Evolutionary conservation across 768 basidiomycete genomes (phyloP), one percentile per base, ranked within the genome.

Genomic region (Suillus clintonianus): DNA sequence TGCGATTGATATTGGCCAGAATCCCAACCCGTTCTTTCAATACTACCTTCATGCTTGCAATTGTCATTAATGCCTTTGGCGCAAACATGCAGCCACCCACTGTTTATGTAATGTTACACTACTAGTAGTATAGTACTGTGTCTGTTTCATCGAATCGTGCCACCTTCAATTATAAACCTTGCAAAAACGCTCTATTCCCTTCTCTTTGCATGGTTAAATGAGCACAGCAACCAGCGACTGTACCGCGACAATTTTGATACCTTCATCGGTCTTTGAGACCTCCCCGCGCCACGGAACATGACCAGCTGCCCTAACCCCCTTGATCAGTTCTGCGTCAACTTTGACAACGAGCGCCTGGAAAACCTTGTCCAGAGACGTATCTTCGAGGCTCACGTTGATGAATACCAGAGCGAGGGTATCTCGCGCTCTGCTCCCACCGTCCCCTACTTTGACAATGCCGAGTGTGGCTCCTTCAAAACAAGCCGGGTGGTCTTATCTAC

Each of bases 281-380:
- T 99, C 13, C 95, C 97, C 2, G 95, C 97, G 6, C 86, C 91
- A 5, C 95, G 97, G 76, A 96, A 97, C 77, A 85, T 94, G 78
- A 88, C 90, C 4, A 90, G 89, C 63, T 85, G 94, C 2, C 82
- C 91, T 61, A 98, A 99, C 77, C 95, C 95, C 7, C 86, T 99
- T 55, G 95, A 99, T 73, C 95, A 98, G 66, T 95, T 99, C 75
- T 93, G 92, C 76, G 84, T 98, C 81, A 99, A 99, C 78, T 96
- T 94, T 69, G 95, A 95, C 63, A 95, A 95, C 70, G 97, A 99
- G 74, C 88, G 93, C 1, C 75, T 98, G 19, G 94, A 96, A 59
- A 82, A 87, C 67, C 97, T 91, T 81, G 82, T 90, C 11, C 89
- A 95, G 73, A 88, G 87, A 60, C 82, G 84, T 11, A 79, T 96